Conservation (phyloP, 1,284 basidiomycete genomes). For the Filobasidium uniguttulatum region DNA sequence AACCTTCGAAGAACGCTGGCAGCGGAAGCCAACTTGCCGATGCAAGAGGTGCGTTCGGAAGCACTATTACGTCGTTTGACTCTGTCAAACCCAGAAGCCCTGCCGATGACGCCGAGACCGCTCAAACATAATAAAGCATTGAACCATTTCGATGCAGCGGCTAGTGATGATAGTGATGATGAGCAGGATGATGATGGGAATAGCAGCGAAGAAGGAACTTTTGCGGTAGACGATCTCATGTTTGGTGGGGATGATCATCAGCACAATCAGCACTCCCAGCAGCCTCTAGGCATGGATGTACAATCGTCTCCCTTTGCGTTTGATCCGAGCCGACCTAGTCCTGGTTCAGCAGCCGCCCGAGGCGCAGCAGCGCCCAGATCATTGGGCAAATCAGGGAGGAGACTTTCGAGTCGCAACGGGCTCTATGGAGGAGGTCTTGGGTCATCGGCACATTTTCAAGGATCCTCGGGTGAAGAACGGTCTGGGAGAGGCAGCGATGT, state of each 20-base stretch:
- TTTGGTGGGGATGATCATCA: neutral
- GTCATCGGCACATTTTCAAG: too few species aligned
- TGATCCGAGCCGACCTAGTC: too few species aligned
- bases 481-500: neutral
- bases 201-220: conserved; percentile 14
- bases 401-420: too few species aligned
- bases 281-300: conserved; percentile 11
- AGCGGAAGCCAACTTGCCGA: conserved; percentile 12
- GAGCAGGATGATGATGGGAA: conserved; percentile 9
- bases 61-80: conserved; percentile 14
- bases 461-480: too few species aligned
- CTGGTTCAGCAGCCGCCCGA: too few species aligned
- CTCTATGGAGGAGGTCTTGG: too few species aligned
- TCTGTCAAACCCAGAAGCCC: conserved; percentile 12
- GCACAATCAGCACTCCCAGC: neutral
- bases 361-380: too few species aligned
- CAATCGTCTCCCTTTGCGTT: neutral
- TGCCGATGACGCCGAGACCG: conserved; percentile 14
- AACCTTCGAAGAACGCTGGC: conserved; percentile 11
- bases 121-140: conserved; percentile 1
- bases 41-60: conserved; percentile 15
- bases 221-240: conserved; percentile 12
- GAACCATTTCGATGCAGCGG: neutral
- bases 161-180: conserved; percentile 5
- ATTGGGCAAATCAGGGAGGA: too few species aligned